Evolutionary conservation across 2,329 filamentous ascomycete genomes (phyloP), one percentile per base, ranked within the genome.

Genomic region (Aspergillus sp.): DNA sequence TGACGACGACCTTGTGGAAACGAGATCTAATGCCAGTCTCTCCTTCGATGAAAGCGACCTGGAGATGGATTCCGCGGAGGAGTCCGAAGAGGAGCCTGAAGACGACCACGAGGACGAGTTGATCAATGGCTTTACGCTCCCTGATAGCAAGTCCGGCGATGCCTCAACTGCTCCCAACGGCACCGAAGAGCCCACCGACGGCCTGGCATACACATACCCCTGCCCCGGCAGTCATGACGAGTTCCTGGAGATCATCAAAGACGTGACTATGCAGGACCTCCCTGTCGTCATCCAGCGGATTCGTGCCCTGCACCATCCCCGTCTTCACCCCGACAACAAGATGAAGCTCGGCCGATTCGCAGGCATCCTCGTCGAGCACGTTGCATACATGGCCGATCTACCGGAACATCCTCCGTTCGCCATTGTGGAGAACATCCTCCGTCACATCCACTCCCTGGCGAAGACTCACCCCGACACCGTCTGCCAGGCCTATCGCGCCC

Each of bases 391-490:
- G 68, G 82, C 81, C 8, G 80, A 84, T 43, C 74, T 83, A 48
- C 60, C 70, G 58, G 75, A 69, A 69, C 80, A 70, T 59, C 83
- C 87, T 3, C 82, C 88, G 0, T 90, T 95, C 67, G 75, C 83
- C 0, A 82, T 91, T 1, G 74, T 96, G 15, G 95, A 99, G 75
- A 89, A 85, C 55, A 77, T 97, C 13, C 88, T 94, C 60, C 90
- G 95, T 51, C 95, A 99, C 76, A 83, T 97, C 23, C 96, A 99
- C 78, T 98, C 94, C 2, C 82, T 99, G 57, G 90, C 93, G 3
- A 94, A 97, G 73, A 90, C 87, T 53, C 96, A 92, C 69, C 88
- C 94, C 0, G 81, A 91, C 39, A 88, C 89, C 58, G 91, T 97
- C 58, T 88, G 89, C 23, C 87, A 85, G 61, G 88, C 87, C 9